Conservation (phyloP, 2,329 filamentous ascomycete genomes). For the Ceratocystis harringtonii region DNA sequence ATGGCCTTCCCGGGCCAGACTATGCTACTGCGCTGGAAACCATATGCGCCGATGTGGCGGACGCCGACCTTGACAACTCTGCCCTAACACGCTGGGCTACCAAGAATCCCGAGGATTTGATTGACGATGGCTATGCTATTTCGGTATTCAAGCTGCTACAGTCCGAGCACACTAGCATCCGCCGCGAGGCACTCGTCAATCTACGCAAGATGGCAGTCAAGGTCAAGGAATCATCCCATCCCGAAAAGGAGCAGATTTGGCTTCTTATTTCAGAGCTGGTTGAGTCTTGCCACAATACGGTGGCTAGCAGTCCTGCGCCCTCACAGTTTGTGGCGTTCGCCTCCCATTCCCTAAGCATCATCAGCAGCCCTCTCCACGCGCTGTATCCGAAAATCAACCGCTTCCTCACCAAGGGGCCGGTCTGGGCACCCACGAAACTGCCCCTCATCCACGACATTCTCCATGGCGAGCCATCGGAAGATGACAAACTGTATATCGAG, state of each 20-base stretch:
- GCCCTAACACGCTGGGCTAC: constrained; percentile 51
- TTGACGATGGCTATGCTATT: constrained; percentile 61
- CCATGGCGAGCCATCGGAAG: constrained; percentile 51
- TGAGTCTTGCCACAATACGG: constrained; percentile 50
- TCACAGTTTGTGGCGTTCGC: constrained; percentile 66
- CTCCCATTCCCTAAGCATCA: constrained; percentile 49
- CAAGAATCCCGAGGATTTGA: constrained; percentile 62
- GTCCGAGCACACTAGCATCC: constrained; percentile 59
- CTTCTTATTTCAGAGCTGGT: constrained; percentile 65
- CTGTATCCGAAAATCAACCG: constrained; percentile 77
- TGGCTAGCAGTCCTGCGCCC: constrained; percentile 46
- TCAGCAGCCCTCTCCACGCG: constrained; percentile 62
- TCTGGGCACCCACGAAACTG: constrained; percentile 60
- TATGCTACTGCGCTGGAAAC: constrained; percentile 7
- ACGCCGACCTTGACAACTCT: constrained; percentile 33
- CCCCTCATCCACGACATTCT: constrained; percentile 52
- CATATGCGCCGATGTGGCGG: constrained; percentile 3
- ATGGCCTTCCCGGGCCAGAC: not conserved
- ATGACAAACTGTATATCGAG: constrained; percentile 59
- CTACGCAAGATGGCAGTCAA: constrained; percentile 50
- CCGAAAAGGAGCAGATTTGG: constrained; percentile 64
- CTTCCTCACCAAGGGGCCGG: constrained; percentile 63
- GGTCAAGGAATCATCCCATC: constrained; percentile 52
- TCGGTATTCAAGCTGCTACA: constrained; percentile 60
- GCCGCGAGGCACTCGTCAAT: constrained; percentile 59